Evolutionary conservation across 176 grass and related monocot species (phyloP).

Genomic region (Echinochloa phyllopogon): DNA sequence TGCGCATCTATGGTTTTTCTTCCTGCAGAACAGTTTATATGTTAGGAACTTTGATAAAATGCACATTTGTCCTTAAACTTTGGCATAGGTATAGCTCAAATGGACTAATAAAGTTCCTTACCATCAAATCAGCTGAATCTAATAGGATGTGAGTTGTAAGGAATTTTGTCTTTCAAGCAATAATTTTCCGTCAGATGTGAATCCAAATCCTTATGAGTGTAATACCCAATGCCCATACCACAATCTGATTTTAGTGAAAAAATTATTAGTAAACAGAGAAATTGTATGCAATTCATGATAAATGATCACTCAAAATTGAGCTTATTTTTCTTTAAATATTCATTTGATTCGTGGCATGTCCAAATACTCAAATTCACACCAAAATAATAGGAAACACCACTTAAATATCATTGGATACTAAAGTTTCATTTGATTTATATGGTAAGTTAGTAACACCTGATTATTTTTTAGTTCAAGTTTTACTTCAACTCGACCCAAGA

Average conservation of each 20-base stretch:
- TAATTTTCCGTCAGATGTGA: not conserved
- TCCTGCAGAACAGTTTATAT: not conserved
- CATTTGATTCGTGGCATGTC: not conserved
- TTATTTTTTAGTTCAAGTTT: not conserved
- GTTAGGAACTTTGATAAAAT: not conserved
- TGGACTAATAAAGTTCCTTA: not conserved
- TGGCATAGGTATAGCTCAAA: not conserved
- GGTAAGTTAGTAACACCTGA: conserved; percentile 12
- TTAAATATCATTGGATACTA: not conserved
- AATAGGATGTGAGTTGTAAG: not conserved
- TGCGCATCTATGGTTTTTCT: not conserved
- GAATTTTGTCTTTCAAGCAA: conserved; percentile 7
- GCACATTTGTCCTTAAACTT: conserved; percentile 12
- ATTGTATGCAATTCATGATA: not conserved
- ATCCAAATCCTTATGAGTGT: conserved; percentile 6
- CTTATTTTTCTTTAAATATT: not conserved
- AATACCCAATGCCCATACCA: not conserved
- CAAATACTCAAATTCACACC: conserved; percentile 13
- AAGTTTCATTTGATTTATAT: not conserved
- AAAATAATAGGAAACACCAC: not conserved
- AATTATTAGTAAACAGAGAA: conserved; percentile 6
- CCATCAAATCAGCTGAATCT: conserved; percentile 6
- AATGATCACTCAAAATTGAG: not conserved
- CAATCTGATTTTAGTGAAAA: not conserved
- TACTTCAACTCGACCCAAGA: conserved; percentile 16